These are phyloP conservation scores for Triangularia verruculosa DNA, from an alignment of 2,329 filamentous ascomycete species.

Conservation along the genomic window DNA sequence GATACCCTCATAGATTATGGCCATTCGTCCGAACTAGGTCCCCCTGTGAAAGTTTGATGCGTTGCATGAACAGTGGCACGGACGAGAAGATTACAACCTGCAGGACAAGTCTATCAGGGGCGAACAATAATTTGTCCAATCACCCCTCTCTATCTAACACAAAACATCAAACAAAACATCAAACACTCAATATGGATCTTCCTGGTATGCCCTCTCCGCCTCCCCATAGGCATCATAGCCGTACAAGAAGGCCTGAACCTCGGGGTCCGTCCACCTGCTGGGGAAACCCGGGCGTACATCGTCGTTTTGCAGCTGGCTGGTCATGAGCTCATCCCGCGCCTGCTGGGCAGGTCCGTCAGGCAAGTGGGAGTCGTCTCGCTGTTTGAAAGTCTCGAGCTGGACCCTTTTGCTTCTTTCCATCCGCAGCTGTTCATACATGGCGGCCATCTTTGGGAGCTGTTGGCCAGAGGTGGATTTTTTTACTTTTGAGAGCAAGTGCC, in stretches of 20 bases:
- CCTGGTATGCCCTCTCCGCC: slow-evolving; percentile 38
- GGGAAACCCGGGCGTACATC: slow-evolving; percentile 53
- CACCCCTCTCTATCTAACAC: no score
- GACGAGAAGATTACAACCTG: no score
- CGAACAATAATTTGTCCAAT: no score
- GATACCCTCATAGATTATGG: background rate
- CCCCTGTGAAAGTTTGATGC: background rate
- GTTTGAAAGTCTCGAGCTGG: slow-evolving; percentile 58
- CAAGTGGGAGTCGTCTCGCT: slow-evolving; percentile 54
- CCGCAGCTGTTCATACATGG: slow-evolving; percentile 46
- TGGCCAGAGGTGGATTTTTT: slow-evolving; percentile 42
- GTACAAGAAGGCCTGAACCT: slow-evolving; percentile 62
- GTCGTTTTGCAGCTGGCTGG: slow-evolving; percentile 48
- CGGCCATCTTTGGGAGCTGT: slow-evolving; percentile 44
- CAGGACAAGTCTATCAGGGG: no score
- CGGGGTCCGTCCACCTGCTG: slow-evolving; percentile 61
- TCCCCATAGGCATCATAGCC: slow-evolving; percentile 61
- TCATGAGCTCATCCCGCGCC: slow-evolving; percentile 55
- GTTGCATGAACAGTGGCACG: no score
- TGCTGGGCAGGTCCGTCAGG: slow-evolving; percentile 55
- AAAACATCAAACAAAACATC: no score
- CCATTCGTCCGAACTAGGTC: background rate
- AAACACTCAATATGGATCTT: slow-evolving; percentile 24
- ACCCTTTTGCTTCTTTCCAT: slow-evolving; percentile 52
- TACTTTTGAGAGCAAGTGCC: slow-evolving; percentile 53